These are phyloP conservation scores for Spergularia bocconei DNA, from an alignment of 148 eudicot species.

Conservation along the genomic window DNA sequence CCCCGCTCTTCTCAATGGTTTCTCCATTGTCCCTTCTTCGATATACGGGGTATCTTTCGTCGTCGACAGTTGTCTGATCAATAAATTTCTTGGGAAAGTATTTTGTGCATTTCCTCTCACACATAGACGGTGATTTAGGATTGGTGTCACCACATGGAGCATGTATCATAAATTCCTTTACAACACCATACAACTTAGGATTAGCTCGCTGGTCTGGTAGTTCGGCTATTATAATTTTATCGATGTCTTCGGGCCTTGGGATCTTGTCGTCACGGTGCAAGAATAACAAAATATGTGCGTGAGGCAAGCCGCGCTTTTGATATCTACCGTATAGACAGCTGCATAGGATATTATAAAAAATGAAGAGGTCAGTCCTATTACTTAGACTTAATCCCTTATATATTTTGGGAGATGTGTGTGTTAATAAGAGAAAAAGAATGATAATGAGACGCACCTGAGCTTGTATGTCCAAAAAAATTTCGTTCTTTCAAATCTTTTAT, in stretches of 20 bases:
- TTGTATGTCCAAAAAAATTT: not conserved
- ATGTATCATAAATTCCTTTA: not conserved
- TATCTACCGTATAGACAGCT: not conserved
- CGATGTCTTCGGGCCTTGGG: not conserved
- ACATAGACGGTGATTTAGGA: not conserved
- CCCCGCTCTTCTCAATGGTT: conserved; percentile 2
- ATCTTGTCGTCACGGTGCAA: not conserved
- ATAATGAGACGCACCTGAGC: too few relatives aligned
- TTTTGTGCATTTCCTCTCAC: not conserved
- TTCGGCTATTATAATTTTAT: not conserved
- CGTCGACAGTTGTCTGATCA: not conserved
- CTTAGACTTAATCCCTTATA: too few relatives aligned
- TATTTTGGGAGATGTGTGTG: too few relatives aligned
- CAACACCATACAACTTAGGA: not conserved
- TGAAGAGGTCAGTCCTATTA: too few relatives aligned
- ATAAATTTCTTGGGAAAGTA: conserved; percentile 14
- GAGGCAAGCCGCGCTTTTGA: too few relatives aligned
- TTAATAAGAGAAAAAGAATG: too few relatives aligned
- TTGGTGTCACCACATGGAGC: not conserved
- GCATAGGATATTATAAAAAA: too few relatives aligned
- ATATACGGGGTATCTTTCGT: conserved; percentile 9
- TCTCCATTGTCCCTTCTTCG: not conserved
- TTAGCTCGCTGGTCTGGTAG: not conserved
- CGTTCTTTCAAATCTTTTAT: not conserved
- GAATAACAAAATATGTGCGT: not conserved